A percentile compares a stretch with the other conserved stretches of the same genome.
Evolutionary conservation across 1,284 basidiomycete species (phyloP).

Genomic region (Stygiomarasmius scandens): DNA sequence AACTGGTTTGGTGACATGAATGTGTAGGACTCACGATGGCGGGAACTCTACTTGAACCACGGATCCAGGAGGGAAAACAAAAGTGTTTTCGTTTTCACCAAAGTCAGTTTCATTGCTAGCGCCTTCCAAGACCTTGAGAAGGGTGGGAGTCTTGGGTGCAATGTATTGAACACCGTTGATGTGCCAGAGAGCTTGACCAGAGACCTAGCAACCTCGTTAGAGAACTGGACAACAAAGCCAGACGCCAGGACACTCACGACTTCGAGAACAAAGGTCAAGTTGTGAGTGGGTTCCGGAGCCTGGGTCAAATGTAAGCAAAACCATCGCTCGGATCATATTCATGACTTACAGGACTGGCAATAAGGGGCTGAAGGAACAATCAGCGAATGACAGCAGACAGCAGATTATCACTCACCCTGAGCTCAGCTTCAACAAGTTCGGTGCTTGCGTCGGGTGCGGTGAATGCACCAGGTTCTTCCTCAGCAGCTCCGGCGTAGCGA

Average conservation of each 20-base stretch:
- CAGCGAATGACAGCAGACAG: background rate
- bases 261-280: slow-evolving; percentile 3
- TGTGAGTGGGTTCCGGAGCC: background rate
- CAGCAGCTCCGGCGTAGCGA: background rate
- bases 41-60: slow-evolving; percentile 27
- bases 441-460: background rate
- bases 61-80: slow-evolving; percentile 25
- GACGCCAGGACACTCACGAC: background rate
- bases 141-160: slow-evolving; percentile 24
- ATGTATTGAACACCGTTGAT: slow-evolving; percentile 28
- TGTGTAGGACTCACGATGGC: no score
- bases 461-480: background rate
- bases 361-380: background rate
- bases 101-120: slow-evolving; percentile 18
- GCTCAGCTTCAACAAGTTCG: slow-evolving; percentile 3
- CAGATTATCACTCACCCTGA: background rate
- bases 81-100: slow-evolving; percentile 27
- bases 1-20: no score
- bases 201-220: slow-evolving; percentile 6
- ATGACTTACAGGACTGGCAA: background rate
- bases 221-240: background rate
- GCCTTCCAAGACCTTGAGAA: slow-evolving; percentile 24
- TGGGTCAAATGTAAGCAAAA: background rate
- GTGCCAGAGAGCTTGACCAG: slow-evolving; percentile 25
- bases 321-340: background rate